Conservation (phyloP, 73 alveolate genomes). For the Paramecium sexaurelia region DNA sequence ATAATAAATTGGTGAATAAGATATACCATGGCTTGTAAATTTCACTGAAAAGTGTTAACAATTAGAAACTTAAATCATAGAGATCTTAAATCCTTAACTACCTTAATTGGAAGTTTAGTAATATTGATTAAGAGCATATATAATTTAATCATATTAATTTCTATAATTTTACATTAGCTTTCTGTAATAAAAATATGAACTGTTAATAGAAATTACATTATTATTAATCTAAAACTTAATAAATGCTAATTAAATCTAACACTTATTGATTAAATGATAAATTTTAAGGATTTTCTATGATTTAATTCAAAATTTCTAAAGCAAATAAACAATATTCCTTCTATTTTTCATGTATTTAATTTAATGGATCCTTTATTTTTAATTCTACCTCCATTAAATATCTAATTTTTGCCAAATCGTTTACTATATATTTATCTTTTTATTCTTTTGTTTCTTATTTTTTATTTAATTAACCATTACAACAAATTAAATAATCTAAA, state of each 20-base stretch:
- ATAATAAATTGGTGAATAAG: background rate
- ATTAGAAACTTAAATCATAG: background rate
- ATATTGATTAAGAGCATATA: conserved; percentile 33
- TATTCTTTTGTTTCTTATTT: background rate
- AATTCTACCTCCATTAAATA: conserved; percentile 23
- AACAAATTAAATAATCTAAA: conserved; percentile 22
- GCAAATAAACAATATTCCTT: conserved; percentile 29
- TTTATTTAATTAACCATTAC: background rate
- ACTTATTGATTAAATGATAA: background rate
- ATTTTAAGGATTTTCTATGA: background rate
- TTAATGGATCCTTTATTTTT: background rate
- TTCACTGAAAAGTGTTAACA: conserved; percentile 6
- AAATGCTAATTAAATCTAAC: background rate
- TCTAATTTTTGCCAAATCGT: background rate
- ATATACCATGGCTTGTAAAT: background rate
- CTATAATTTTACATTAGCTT: background rate
- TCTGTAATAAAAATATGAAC: conserved; percentile 12
- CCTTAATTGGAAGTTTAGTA: conserved; percentile 21
- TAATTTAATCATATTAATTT: background rate
- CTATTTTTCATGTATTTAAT: background rate
- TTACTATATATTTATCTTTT: background rate
- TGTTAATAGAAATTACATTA: background rate
- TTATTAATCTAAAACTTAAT: background rate
- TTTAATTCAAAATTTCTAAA: background rate
- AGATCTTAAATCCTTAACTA: conserved; percentile 10